Evolutionary conservation across 1,284 basidiomycete species (phyloP), one percentile per base, ranked within the genome.

Genomic region (Meira nashicola): DNA sequence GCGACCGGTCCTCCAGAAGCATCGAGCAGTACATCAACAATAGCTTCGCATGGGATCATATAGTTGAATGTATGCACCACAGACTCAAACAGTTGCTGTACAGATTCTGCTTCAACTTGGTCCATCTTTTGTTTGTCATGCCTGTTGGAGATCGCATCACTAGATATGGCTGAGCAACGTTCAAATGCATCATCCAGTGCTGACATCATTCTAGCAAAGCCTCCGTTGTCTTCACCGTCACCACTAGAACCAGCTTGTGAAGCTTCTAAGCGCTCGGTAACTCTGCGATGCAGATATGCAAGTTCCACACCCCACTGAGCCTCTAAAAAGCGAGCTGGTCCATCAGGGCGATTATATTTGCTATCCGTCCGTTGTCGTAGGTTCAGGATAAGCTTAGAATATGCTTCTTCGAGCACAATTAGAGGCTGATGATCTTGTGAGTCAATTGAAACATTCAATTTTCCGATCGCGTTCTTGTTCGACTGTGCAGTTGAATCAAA

Each of bases 311-410:
- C 28, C 46, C 46, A 48, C 25, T 48, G 46, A 2, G 46, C 46
- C 25, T 48, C 17, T 21, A 48, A 12, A 12, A 48, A 48, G 5
- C 46, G 46, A 21, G 46, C 46, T 48, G 46, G 17, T 33, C 28
- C 28, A 33, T 33, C 28, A 33, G 28, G 8, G 28, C 28, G 28
- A 33, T 33, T 33, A 33, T 8, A 8, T 8, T 33, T 33, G 28
- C 28, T 33, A 33, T 33, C 28, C 3, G 7, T 48, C 25, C 21
- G n/a, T 12, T 48, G 17, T 12, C 63, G 89, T 86, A 0, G 84
- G 83, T 21, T 87, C 84, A 43, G 85, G 82, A 79, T 83, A 4
- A 91, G 82, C 58, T 86, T 82, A 67, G 83, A 80, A 79, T 90
- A 87, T 15, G 83, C 83, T 1, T 78, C 72, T 11, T 87, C 78